These are phyloP conservation scores for Colletotrichum sp. DNA, from an alignment of 2,329 filamentous ascomycete species.

Conservation along the genomic window DNA sequence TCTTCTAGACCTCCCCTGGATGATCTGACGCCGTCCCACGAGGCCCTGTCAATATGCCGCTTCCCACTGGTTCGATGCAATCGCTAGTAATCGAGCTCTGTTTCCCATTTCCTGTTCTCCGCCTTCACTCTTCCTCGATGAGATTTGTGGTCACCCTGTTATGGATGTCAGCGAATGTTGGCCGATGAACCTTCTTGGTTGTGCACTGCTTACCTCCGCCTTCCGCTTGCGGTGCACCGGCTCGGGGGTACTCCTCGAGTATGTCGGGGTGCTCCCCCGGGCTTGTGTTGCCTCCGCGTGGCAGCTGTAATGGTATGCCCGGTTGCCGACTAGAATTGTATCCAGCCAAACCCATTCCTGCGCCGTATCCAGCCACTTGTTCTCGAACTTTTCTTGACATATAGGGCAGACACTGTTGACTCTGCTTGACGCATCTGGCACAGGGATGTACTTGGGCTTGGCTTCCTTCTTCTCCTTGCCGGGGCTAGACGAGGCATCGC, in stretches of 20 bases:
- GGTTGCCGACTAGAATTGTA: constrained; percentile 75
- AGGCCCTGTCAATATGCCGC: neutral
- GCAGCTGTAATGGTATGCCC: constrained; percentile 90
- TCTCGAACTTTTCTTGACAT: constrained; percentile 94
- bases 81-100: constrained; percentile 10
- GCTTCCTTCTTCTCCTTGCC: constrained; percentile 39
- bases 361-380: constrained; percentile 87
- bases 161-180: constrained; percentile 25
- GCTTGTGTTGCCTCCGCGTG: constrained; percentile 81
- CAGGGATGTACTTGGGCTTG: constrained; percentile 74
- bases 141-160: constrained; percentile 36
- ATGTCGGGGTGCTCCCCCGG: constrained; percentile 49
- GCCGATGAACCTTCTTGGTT: neutral
- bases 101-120: constrained; percentile 23
- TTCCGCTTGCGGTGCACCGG: constrained; percentile 76
- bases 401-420: constrained; percentile 87
- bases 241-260: constrained; percentile 62
- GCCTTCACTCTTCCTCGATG: constrained; percentile 32
- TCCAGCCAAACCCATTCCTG: constrained; percentile 99
- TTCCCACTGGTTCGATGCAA: neutral
- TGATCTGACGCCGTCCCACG: neutral
- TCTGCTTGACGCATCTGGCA: constrained; percentile 78
- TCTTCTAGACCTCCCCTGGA: neutral
- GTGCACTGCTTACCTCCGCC: constrained; percentile 61
- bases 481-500: constrained; percentile 14